These are phyloP conservation scores for Candida sanyiensis DNA, from an alignment of 805 yeast species.

Conservation along the genomic window DNA sequence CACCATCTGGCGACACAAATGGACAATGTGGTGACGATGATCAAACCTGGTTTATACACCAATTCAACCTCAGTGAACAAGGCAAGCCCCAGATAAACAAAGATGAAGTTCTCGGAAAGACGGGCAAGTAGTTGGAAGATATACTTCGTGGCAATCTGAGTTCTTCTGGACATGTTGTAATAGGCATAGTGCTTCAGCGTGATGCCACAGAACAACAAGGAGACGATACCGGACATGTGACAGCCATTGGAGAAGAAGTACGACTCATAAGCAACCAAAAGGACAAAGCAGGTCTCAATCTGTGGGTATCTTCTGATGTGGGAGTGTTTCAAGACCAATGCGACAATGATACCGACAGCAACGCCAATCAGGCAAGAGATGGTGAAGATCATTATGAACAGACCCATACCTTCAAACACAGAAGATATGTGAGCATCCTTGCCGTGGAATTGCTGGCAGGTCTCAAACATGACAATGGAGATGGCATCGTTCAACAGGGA, in stretches of 20 bases:
- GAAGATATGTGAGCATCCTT: slow-evolving; percentile 67
- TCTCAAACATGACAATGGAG: slow-evolving; percentile 97
- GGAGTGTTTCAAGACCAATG: slow-evolving; percentile 84
- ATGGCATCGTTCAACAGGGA: slow-evolving; percentile 94
- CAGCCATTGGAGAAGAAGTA: slow-evolving; percentile 98
- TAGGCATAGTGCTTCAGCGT: slow-evolving; percentile 96
- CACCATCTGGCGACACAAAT: slow-evolving; percentile 96
- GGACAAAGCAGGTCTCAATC: slow-evolving; percentile 88
- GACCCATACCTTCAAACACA: slow-evolving; percentile 89
- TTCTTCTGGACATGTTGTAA: slow-evolving; percentile 93
- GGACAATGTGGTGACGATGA: slow-evolving; percentile 82
- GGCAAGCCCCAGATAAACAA: slow-evolving; percentile 90
- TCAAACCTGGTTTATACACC: slow-evolving; percentile 88
- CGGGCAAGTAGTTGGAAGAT: slow-evolving; percentile 93
- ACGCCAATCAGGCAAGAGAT: slow-evolving; percentile 88
- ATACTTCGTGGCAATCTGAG: slow-evolving; percentile 94
- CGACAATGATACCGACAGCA: slow-evolving; percentile 80
- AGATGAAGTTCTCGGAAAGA: slow-evolving; percentile 92
- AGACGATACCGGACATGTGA: slow-evolving; percentile 98
- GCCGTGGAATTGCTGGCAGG: slow-evolving; percentile 94
- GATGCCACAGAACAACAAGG: slow-evolving; percentile 91
- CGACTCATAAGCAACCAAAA: slow-evolving; percentile 89
- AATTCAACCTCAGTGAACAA: slow-evolving; percentile 93
- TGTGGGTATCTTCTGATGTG: slow-evolving; percentile 94
- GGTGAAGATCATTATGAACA: slow-evolving; percentile 89